Evolutionary conservation across 2,329 filamentous ascomycete species (phyloP).

Genomic region (Pseudogymnoascus sp.): DNA sequence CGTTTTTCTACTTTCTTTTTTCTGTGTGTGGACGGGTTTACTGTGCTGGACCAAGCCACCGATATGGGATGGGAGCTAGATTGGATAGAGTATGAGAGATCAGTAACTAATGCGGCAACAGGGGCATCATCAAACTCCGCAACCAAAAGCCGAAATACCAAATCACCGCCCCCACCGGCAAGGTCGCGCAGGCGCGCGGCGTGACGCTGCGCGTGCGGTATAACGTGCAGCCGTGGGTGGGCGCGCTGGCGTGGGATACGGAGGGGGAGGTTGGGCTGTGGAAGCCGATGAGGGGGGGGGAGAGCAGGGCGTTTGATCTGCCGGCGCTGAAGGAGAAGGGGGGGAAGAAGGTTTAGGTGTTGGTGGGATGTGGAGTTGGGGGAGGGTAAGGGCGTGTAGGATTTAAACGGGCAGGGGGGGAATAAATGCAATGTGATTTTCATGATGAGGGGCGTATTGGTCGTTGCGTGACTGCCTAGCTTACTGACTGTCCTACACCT

Average conservation of each 20-base stretch:
- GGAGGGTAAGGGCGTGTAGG: neutral
- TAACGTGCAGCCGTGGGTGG: constrained; percentile 98
- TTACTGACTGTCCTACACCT: neutral
- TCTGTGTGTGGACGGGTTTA: neutral
- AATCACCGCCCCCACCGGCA: constrained; percentile 80
- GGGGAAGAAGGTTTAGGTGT: constrained; percentile 11
- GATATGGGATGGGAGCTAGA: too few relatives aligned
- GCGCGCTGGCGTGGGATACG: constrained; percentile 70
- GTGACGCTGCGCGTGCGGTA: constrained; percentile 78
- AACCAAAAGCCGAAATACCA: constrained; percentile 95
- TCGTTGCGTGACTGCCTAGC: neutral
- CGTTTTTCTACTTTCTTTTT: neutral
- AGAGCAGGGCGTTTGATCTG: constrained; percentile 55
- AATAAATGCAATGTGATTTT: neutral
- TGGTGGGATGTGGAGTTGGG: neutral
- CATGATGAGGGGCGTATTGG: neutral
- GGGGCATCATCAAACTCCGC: constrained; percentile 66
- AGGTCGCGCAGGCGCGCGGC: constrained; percentile 63
- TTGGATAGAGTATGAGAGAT: too few relatives aligned
- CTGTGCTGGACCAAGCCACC: too few relatives aligned
- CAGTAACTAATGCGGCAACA: constrained; percentile 24
- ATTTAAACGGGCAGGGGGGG: neutral
- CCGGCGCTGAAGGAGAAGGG: constrained; percentile 56
- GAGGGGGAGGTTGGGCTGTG: constrained; percentile 48
- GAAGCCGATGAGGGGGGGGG: constrained; percentile 56